Percentiles rank a stretch among this genome's conserved stretches.
phyloP scores from a whole-genome alignment of 192 early-diverging fungal genomes.

The Chytriomyces hyalinus region DNA sequence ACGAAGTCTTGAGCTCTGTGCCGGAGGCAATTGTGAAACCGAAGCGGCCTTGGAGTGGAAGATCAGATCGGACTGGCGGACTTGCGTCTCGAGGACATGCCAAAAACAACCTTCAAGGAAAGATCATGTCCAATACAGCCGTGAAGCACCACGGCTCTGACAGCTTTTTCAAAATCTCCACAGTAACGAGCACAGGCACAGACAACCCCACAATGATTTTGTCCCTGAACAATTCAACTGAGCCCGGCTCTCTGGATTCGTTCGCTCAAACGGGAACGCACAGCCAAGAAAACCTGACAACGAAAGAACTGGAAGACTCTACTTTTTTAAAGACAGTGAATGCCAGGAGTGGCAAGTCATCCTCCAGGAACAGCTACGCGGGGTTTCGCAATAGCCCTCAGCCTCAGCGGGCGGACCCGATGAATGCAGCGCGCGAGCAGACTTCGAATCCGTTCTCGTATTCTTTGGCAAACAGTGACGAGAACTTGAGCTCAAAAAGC shows the following conservation, averaged over 20 bases:
- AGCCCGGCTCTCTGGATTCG: no score
- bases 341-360: background rate
- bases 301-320: background rate
- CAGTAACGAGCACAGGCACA: no score
- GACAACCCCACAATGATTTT: no score
- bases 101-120: no score
- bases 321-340: background rate
- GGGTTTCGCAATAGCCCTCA: background rate
- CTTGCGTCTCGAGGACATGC: background rate
- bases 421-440: background rate
- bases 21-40: background rate
- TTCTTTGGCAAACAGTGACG: background rate
- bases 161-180: no score
- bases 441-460: background rate
- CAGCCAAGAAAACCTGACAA: background rate
- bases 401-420: background rate
- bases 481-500: background rate
- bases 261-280: background rate
- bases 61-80: background rate
- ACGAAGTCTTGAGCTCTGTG: background rate
- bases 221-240: no score
- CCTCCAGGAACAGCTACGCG: background rate
- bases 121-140: no score
- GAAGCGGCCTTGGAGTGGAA: constrained; percentile 1
- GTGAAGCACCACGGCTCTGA: no score